Conservation (phyloP, 257 asterid genomes). For the Petunia secreta region DNA sequence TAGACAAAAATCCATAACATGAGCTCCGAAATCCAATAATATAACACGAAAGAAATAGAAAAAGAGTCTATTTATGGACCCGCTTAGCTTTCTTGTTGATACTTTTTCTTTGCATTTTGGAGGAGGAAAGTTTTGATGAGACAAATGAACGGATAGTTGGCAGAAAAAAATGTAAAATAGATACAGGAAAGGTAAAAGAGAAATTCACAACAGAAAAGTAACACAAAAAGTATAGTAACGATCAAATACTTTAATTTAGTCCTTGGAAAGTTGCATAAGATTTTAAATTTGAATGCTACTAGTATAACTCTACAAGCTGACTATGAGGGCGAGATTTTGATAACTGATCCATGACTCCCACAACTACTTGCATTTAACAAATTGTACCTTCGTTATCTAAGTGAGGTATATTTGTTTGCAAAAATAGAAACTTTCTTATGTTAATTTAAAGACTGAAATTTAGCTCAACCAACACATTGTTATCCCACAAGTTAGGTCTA, state of each 20-base stretch:
- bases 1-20: not conserved
- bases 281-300: constrained; percentile 20
- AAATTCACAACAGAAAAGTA: not conserved
- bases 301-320: not conserved
- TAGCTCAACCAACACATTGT: no score
- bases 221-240: constrained; percentile 8
- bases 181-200: not conserved
- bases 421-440: no score
- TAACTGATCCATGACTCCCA: not conserved
- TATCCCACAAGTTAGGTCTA: no score
- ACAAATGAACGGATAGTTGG: no score
- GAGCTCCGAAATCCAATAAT: not conserved
- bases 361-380: not conserved
- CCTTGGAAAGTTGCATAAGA: not conserved
- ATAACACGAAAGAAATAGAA: not conserved
- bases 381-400: no score
- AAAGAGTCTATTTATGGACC: not conserved
- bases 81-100: not conserved
- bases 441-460: no score
- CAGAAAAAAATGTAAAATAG: not conserved
- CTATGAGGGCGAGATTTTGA: not conserved
- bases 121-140: not conserved
- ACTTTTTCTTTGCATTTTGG: not conserved
- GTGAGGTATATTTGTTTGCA: no score
- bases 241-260: constrained; percentile 19